Evolutionary conservation across 768 basidiomycete species (phyloP).

Genomic region (Kwoniella bestiolae): DNA sequence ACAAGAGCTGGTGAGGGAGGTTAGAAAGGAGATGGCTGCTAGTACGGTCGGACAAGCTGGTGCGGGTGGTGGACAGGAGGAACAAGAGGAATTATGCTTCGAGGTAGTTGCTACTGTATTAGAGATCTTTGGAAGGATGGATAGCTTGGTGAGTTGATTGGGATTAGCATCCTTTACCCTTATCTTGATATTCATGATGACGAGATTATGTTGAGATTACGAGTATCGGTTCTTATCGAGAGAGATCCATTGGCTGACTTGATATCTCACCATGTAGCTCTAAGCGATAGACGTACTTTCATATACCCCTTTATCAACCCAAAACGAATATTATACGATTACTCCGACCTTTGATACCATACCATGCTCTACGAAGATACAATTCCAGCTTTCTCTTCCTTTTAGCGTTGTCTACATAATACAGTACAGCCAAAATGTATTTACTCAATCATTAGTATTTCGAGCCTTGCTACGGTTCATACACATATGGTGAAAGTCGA

Average conservation of each 20-base stretch:
- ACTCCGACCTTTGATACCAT: background rate
- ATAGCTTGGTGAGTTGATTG: slow-evolving; percentile 69
- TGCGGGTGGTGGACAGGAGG: slow-evolving; percentile 53
- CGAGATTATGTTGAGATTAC: no score
- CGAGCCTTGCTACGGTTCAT: no score
- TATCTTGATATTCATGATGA: no score
- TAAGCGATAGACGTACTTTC: background rate
- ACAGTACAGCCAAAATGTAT: background rate
- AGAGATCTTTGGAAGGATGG: slow-evolving; percentile 89
- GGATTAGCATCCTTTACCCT: no score
- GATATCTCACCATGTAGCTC: background rate
- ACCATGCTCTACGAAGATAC: background rate
- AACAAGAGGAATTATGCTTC: slow-evolving; percentile 71
- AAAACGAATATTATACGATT: background rate
- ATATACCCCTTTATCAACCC: background rate
- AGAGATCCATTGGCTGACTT: background rate
- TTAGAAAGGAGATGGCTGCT: slow-evolving; percentile 57
- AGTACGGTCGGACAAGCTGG: slow-evolving; percentile 30
- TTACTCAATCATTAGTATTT: background rate
- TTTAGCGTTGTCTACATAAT: background rate
- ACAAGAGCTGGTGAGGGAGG: slow-evolving; percentile 59
- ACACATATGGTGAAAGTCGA: no score
- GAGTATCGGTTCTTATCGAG: no score
- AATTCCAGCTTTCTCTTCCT: background rate
- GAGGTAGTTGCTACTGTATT: slow-evolving; percentile 91